Conservation (phyloP, 805 yeast genomes). For the Suhomyces kilbournensis region DNA sequence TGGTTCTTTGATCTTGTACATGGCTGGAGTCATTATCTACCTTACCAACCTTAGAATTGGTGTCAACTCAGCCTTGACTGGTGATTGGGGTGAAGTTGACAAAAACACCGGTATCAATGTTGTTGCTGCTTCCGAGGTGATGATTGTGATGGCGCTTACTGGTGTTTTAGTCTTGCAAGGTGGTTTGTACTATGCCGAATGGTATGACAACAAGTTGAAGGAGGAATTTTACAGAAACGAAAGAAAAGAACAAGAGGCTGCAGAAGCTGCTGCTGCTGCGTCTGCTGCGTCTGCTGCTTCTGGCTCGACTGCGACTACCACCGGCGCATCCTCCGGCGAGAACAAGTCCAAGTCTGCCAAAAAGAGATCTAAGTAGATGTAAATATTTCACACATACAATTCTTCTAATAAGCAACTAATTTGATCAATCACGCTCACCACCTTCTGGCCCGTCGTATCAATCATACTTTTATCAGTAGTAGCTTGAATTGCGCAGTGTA, state of each 20-base stretch:
- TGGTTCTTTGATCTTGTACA: conserved; percentile 71
- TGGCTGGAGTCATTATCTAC: conserved; percentile 73
- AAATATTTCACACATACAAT: background rate
- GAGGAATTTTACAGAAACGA: conserved; percentile 30
- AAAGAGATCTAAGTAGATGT: conserved; percentile 7
- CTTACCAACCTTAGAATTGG: conserved; percentile 86
- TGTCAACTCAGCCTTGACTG: conserved; percentile 59
- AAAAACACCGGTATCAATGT: conserved; percentile 83
- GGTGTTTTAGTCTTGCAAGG: conserved; percentile 86
- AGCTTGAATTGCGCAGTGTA: background rate
- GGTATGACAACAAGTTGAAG: conserved; percentile 45
- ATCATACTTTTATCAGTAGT: background rate
- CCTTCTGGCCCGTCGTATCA: background rate
- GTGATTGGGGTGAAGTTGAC: conserved; percentile 93
- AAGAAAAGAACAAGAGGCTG: conserved; percentile 16
- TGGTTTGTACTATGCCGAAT: conserved; percentile 84
- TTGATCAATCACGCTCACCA: background rate
- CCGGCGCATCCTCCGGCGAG: conserved; percentile 6
- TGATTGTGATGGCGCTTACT: conserved; percentile 63
- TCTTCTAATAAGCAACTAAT: too few relatives aligned
- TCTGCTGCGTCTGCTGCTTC: background rate
- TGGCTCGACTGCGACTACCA: background rate
- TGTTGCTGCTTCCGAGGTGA: conserved; percentile 82
- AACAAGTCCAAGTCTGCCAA: conserved; percentile 5
- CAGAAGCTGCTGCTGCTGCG: conserved; percentile 7